Evolutionary conservation across 2,329 filamentous ascomycete species (phyloP).

Genomic region (Fusarium mangiferae): DNA sequence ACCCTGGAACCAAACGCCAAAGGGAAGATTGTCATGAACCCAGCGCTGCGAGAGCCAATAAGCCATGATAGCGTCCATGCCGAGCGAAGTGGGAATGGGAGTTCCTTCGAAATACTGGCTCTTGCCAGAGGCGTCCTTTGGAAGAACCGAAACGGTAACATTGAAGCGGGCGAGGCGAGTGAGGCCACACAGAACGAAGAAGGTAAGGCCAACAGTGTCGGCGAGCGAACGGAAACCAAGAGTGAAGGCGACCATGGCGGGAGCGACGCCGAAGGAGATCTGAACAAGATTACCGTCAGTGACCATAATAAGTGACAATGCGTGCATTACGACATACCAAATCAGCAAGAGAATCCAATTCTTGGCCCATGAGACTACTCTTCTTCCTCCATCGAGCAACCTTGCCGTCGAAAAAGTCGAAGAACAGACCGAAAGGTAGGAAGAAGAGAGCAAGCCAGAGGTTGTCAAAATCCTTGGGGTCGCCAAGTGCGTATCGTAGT

Average conservation of each 20-base stretch:
- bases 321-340: slow-evolving; percentile 68
- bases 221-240: slow-evolving; percentile 85
- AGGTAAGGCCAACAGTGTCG: slow-evolving; percentile 82
- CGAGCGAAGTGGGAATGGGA: slow-evolving; percentile 90
- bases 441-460: slow-evolving; percentile 86
- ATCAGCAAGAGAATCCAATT: slow-evolving; percentile 94
- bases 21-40: slow-evolving; percentile 81
- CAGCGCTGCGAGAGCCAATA: slow-evolving; percentile 87
- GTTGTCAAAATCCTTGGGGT: slow-evolving; percentile 71
- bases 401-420: slow-evolving; percentile 97
- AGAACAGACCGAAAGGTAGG: slow-evolving; percentile 93
- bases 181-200: slow-evolving; percentile 95
- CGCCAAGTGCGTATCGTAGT: slow-evolving; percentile 88
- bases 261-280: slow-evolving; percentile 96
- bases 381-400: slow-evolving; percentile 97
- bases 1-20: slow-evolving; percentile 75
- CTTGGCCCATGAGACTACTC: slow-evolving; percentile 97
- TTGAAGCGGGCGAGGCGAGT: slow-evolving; percentile 97
- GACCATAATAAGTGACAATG: background rate
- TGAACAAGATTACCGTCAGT: slow-evolving; percentile 51
- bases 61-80: slow-evolving; percentile 84
- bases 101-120: slow-evolving; percentile 97
- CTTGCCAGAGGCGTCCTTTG: slow-evolving; percentile 92
- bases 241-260: slow-evolving; percentile 86
- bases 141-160: slow-evolving; percentile 88